Base-by-base conservation (phyloP, 345 rosid genomes). In the Aethionema arabicum region DNA sequence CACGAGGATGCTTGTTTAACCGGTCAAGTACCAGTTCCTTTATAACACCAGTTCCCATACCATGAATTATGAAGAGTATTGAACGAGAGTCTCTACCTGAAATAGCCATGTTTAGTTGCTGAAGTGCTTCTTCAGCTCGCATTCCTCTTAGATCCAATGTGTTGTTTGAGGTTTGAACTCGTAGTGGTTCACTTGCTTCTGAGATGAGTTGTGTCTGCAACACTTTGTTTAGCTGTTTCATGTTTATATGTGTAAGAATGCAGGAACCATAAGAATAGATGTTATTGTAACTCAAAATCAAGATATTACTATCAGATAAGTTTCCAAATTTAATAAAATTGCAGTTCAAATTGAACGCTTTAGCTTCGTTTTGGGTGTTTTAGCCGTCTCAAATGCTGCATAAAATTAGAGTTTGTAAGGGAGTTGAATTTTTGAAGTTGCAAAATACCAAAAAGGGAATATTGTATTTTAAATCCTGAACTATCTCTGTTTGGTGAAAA, bases 131-230 rank as follows among this genome's bases (percentile, higher is more conserved):
- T 70, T 85, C 95, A 6, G 73, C 85, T 49, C 87, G 76, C 95
- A 82, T 79, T 30, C 95, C 95, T 2, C 96, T 83, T 59, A 88
- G 84, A 74, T 91, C 92, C 65, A 88, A 72, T 4, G 87, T 79
- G 78, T 92, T 92, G 76, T 78, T 88, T 37, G 89, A 83, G 38
- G 84, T 86, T 75, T 81, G 85, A 14, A 86, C 75, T 56, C 77
- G 55, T 5, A 82, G 79, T 52, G 73, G 80, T 42, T 58, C 75
- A 15, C 52, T 69, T 14, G 67, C 57, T n/a, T 39, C 46, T 43
- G 54, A 65, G 5, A 71, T 50, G n/a, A n/a, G n/a, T 44, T 15
- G 51, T 33, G 44, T 55, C 68, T 59, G 69, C 52, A 68, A 29
- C 73, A 69, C 81, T 65, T 67, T 56, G 30, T 72, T 63, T 68